These are phyloP conservation scores for Senna tora DNA, from an alignment of 306 rosid genomes.

Conservation along the genomic window DNA sequence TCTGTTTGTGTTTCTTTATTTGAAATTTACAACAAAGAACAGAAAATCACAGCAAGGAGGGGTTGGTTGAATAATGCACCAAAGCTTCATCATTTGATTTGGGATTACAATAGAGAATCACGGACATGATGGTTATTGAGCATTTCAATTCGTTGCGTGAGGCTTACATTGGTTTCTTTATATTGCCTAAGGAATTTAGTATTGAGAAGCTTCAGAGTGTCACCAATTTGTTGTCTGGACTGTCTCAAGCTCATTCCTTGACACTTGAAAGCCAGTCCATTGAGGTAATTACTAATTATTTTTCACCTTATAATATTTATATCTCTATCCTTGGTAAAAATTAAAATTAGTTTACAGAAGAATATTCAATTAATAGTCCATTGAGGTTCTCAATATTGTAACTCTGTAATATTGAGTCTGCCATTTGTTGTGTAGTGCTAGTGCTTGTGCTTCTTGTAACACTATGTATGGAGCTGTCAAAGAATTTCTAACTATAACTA, in stretches of 20 bases:
- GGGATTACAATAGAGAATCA: constrained; percentile 63
- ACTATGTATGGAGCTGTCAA: no score
- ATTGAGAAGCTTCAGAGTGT: constrained; percentile 57
- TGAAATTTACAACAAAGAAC: constrained; percentile 33
- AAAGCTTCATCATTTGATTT: constrained; percentile 43
- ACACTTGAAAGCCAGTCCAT: constrained; percentile 54
- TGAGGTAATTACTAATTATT: constrained; percentile 75
- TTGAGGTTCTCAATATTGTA: no score
- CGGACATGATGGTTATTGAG: constrained; percentile 43
- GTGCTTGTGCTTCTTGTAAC: no score
- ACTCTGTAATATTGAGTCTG: no score
- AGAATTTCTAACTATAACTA: no score
- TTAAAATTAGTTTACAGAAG: no score
- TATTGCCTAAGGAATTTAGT: constrained; percentile 40
- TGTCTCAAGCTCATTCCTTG: constrained; percentile 56
- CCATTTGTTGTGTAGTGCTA: no score
- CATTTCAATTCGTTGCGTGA: constrained; percentile 45
- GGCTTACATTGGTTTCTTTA: constrained; percentile 56
- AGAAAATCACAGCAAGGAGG: constrained; percentile 20
- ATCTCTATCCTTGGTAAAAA: no score
- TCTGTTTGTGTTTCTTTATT: not conserved
- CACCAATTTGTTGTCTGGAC: constrained; percentile 52
- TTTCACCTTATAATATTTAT: no score
- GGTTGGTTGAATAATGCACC: constrained; percentile 56
- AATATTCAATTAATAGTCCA: no score